Percentiles rank a stretch among this genome's conserved stretches.
These are phyloP conservation scores for Elsinoe fawcettii DNA, from an alignment of 2,329 filamentous ascomycete genomes.

Conservation along the genomic window DNA sequence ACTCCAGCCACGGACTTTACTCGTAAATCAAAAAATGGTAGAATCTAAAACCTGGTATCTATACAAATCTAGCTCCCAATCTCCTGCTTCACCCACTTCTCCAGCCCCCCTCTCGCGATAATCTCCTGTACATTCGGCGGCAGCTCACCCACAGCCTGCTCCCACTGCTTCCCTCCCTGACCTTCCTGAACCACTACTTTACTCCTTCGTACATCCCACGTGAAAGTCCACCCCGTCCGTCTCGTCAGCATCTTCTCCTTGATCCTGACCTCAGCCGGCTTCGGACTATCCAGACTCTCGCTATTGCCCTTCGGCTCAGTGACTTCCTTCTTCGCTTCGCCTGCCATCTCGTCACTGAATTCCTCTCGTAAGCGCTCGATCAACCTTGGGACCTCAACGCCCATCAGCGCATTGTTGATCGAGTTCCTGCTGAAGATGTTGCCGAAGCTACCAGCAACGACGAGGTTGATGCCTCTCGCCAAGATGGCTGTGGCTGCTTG, in stretches of 20 bases:
- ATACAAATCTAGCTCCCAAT: constrained; percentile 36
- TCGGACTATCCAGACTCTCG: constrained; percentile 45
- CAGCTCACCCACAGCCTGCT: constrained; percentile 72
- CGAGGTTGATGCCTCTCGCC: constrained; percentile 70
- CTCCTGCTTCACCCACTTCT: constrained; percentile 72
- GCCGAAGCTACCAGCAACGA: constrained; percentile 71
- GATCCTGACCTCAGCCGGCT: constrained; percentile 32
- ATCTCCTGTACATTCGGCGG: constrained; percentile 80
- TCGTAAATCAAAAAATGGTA: neutral
- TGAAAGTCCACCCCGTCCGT: constrained; percentile 73
- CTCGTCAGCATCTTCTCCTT: constrained; percentile 54
- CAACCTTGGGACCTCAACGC: constrained; percentile 60
- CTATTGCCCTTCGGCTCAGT: constrained; percentile 46
- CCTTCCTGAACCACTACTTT: constrained; percentile 65
- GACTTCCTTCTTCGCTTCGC: constrained; percentile 32
- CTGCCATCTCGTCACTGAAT: constrained; percentile 36
- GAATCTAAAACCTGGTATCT: neutral
- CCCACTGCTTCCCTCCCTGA: constrained; percentile 60
- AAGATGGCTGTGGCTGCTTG: constrained; percentile 84
- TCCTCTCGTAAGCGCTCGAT: constrained; percentile 57
- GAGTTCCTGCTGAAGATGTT: constrained; percentile 75
- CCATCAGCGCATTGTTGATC: constrained; percentile 72
- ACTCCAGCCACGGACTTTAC: too few relatives aligned
- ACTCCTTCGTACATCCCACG: constrained; percentile 70
- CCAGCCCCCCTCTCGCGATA: constrained; percentile 67